A percentile compares a stretch with the other conserved stretches of the same genome.
phyloP scores from a whole-genome alignment of 176 grass and related monocot genomes.

The Guadua angustifolia region DNA sequence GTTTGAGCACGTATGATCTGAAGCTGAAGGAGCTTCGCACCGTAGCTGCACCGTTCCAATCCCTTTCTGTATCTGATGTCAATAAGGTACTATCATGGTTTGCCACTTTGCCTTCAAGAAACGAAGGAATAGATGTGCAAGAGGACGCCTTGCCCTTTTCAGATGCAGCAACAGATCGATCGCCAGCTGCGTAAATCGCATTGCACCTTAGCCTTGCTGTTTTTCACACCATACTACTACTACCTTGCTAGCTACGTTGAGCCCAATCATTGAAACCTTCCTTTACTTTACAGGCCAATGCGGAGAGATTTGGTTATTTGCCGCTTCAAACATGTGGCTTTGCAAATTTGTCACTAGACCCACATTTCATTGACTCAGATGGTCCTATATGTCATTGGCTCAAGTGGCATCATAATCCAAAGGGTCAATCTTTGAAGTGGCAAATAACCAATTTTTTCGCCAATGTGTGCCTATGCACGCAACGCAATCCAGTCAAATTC shows the following conservation, averaged over 20 bases:
- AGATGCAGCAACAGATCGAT: not conserved
- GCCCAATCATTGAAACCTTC: not conserved
- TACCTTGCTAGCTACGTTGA: not conserved
- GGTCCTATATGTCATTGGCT: no score
- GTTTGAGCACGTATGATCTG: not conserved
- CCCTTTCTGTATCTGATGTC: not conserved
- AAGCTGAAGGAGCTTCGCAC: not conserved
- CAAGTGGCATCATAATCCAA: no score
- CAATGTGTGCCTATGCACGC: no score
- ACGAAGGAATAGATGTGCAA: not conserved
- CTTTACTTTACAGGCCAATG: not conserved
- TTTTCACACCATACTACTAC: not conserved
- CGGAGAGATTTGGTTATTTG: no score
- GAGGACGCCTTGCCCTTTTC: not conserved
- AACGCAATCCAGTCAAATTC: no score
- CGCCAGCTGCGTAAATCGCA: not conserved
- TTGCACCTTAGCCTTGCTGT: constrained; percentile 25
- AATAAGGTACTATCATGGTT: not conserved
- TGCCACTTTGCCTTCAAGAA: not conserved
- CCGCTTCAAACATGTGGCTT: no score
- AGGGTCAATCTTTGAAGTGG: no score
- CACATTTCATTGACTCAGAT: no score
- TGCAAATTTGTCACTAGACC: no score
- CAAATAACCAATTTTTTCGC: no score
- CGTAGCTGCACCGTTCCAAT: not conserved